Conservation (phyloP, 148 eudicot species). For the Rhododendron henanense region DNA sequence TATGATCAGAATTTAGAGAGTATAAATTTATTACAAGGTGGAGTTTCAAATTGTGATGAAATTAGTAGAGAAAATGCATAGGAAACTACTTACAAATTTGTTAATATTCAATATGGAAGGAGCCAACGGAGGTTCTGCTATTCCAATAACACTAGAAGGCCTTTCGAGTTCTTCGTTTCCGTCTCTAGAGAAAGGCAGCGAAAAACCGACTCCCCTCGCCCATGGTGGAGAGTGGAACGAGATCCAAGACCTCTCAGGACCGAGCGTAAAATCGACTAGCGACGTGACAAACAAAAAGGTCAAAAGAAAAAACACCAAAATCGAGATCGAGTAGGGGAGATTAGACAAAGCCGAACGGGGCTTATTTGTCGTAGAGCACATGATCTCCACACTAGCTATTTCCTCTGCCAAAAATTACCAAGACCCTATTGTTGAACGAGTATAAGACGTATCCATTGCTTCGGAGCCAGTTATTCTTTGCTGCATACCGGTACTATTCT, state of each 20-base stretch:
- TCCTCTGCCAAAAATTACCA: neutral
- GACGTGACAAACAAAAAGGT: constrained; percentile 3
- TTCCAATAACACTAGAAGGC: neutral
- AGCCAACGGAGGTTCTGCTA: neutral
- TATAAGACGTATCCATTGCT: constrained; percentile 15
- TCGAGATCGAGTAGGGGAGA: constrained; percentile 4
- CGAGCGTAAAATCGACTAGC: neutral
- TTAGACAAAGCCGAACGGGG: constrained; percentile 1
- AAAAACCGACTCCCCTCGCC: neutral
- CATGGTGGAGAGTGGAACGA: constrained; percentile 9
- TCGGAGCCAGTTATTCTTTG: constrained; percentile 20
- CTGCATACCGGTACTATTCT: constrained; percentile 8
- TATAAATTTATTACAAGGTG: too few species aligned
- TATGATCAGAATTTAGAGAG: neutral
- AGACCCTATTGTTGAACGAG: neutral
- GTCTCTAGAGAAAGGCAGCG: neutral
- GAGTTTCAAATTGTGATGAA: neutral
- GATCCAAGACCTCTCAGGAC: constrained; percentile 16
- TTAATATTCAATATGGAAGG: neutral
- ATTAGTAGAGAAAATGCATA: neutral
- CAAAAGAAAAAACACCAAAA: constrained; percentile 1
- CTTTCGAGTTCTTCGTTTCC: neutral
- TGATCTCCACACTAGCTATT: neutral
- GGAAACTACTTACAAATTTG: constrained; percentile 3
- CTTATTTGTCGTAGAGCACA: neutral